Evolutionary conservation across 78 protist genomes (phyloP), one percentile per base, ranked within the genome.

Genomic region (Dictyostelium brefeldianum): DNA sequence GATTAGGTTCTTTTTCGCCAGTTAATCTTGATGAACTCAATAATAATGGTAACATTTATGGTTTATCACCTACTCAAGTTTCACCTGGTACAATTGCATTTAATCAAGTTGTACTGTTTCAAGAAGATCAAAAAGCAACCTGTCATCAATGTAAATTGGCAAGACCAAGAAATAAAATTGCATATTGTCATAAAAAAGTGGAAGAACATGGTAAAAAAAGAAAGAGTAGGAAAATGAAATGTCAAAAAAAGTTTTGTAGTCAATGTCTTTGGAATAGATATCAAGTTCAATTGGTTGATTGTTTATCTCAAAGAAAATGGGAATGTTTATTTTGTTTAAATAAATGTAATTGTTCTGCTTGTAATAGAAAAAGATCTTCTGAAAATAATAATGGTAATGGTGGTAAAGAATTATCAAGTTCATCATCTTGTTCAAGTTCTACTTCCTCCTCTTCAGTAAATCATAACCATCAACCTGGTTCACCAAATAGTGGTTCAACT

Each of bases 81-180:
- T 89, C 94, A 18, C 50, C 51, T 11, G 94, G 79, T 11, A 89
- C 84, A 47, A 69, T 89, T 1, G 94, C 94, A 12, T 78, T 29
- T 18, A 89, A 78, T 41, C 94, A 89, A 46, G 80, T 89, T 4
- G 17, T 50, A 6, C 69, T 89, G 0, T 54, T 81, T 36, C 71
- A 67, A 25, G 64, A 47, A 3, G 94, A 89, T 27, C 69, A 46
- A 22, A 79, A 73, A 22, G 65, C 94, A 5, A 89, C 94, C 1
- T 89, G 94, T 57, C 94, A 89, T 18, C 94, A 89, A 47, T 89
- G 94, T 47, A 89, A 89, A 57, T 77, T 89, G 29, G 71, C 83
- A 1, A 77, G 77, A 57, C 85, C 85, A 20, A 7, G 71, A 20
- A 59, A 65, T 3, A 79, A 71, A 20, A 89, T 89, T 80, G 94